Evolutionary conservation across 2,329 filamentous ascomycete genomes (phyloP), one percentile per base, ranked within the genome.

Genomic region (Colletotrichum lini): DNA sequence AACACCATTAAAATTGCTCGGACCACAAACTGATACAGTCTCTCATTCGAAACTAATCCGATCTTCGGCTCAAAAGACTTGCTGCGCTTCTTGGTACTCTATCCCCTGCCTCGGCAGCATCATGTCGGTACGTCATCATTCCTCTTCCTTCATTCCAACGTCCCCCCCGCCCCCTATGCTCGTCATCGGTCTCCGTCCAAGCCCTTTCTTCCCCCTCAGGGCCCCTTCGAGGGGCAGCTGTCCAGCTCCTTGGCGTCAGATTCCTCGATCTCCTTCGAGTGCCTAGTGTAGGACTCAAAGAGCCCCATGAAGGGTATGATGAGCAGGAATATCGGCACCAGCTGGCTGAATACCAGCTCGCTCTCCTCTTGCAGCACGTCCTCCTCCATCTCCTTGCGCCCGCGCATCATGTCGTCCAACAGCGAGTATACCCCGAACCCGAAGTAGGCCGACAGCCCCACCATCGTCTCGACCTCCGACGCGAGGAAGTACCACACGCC

Each of bases 321-420:
- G 23, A 75, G 62, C 35, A 76, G 38, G 21, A 74, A 60, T 6
- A 74, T 57, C 9, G 73, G 72, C 23, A 76, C 70, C 4, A 75
- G 56, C 66, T 76, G 74, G 23, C 71, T 73, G 65, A 73, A 74
- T 2, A 62, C 63, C 12, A 74, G 16, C 21, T 63, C 62, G 50
- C 72, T 54, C 54, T 75, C 75, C 18, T 63, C 65, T 8, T 61
- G 54, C 3, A 7, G 21, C 42, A 70, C 50, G 2, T 67, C 60
- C 2, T 49, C 10, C 3, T 60, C 58, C 75, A 74, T 74, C 23
- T 68, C 30, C 7, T 5, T 6, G 10, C 74, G 65, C 4, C 72
- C 72, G 7, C 45, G 58, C 3, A n/a, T 6, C 2, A 72, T 54
- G 44, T 74, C 70, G n/a, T 67, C 53, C 1, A 71, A 13, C 2